Evolutionary conservation across 768 basidiomycete genomes (phyloP).

Genomic region (Guyanaporus albipodus): DNA sequence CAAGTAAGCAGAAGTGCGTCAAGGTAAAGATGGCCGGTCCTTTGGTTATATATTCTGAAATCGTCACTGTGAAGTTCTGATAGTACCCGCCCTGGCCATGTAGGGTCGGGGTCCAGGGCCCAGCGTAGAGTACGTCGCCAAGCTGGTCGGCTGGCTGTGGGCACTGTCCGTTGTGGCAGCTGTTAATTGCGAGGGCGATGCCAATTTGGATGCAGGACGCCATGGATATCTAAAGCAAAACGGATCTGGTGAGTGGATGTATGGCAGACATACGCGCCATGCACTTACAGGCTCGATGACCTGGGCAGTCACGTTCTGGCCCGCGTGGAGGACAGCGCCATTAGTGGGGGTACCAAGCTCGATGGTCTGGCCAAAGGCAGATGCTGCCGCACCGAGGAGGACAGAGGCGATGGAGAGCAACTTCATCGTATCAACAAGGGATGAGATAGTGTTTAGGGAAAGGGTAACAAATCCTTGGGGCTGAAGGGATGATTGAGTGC

Average conservation of each 20-base stretch:
- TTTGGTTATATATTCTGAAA: not conserved
- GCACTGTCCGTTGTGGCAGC: conserved; percentile 20
- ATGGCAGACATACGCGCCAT: not conserved
- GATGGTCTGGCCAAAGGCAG: conserved; percentile 28
- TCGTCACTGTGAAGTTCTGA: conserved; percentile 27
- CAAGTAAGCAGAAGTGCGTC: conserved; percentile 29
- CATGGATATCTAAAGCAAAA: conserved; percentile 15
- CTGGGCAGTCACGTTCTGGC: conserved; percentile 18
- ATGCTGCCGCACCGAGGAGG: not conserved
- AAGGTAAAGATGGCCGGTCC: conserved; percentile 30
- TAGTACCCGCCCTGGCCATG: conserved; percentile 21
- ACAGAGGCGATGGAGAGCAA: conserved; percentile 1
- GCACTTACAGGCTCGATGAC: conserved; percentile 21
- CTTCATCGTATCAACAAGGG: conserved; percentile 16
- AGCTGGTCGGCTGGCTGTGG: conserved; percentile 20
- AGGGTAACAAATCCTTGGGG: not conserved
- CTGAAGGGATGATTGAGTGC: not conserved
- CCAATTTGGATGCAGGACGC: conserved; percentile 25
- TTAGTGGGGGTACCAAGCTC: conserved; percentile 20
- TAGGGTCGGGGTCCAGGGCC: conserved; percentile 23
- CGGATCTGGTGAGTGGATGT: too few species aligned
- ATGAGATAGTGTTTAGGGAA: not conserved
- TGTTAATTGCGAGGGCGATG: conserved; percentile 26
- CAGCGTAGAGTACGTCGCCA: conserved; percentile 27
- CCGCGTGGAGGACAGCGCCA: conserved; percentile 15